A percentile compares a stretch with the other conserved stretches of the same genome.
phyloP scores from a whole-genome alignment of 306 rosid genomes.

The Cotoneaster glaucophyllus region DNA sequence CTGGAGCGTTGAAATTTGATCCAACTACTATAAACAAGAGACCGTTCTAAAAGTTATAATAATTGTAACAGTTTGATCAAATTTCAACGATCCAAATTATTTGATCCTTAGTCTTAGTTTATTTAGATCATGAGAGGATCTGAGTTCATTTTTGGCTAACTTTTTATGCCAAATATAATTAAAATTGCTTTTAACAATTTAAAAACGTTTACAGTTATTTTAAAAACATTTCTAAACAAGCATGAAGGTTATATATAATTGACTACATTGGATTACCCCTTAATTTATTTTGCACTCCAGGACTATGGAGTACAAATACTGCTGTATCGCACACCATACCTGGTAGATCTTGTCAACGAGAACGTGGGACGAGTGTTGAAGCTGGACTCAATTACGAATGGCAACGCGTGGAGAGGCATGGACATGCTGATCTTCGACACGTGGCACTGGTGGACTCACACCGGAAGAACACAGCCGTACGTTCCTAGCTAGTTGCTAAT shows the following conservation, averaged over 20 bases:
- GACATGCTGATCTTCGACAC: constrained; percentile 73
- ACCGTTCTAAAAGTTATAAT: accelerated
- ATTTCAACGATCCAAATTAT: too few relatives aligned
- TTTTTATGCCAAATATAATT: too few relatives aligned
- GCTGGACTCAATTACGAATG: constrained; percentile 63
- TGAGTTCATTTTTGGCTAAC: too few relatives aligned
- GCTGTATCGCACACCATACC: constrained; percentile 58
- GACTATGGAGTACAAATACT: constrained; percentile 53
- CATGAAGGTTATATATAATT: too few relatives aligned
- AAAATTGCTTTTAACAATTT: too few relatives aligned
- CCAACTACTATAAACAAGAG: accelerated
- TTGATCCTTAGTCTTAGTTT: too few relatives aligned
- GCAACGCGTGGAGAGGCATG: constrained; percentile 82
- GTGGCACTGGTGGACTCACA: constrained; percentile 99
- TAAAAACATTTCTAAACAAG: too few relatives aligned
- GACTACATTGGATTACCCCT: too few relatives aligned
- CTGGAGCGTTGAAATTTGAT: too few relatives aligned
- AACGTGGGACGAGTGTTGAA: constrained; percentile 66
- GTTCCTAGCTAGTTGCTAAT: neutral
- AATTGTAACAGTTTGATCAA: accelerated
- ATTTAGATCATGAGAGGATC: too few relatives aligned
- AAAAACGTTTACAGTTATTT: too few relatives aligned
- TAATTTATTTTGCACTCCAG: constrained; percentile 19
- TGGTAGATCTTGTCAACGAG: constrained; percentile 69
- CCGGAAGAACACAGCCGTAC: constrained; percentile 76